phyloP scores from a whole-genome alignment of 129 eudicot genomes.

The Dittrichia graveolens region DNA sequence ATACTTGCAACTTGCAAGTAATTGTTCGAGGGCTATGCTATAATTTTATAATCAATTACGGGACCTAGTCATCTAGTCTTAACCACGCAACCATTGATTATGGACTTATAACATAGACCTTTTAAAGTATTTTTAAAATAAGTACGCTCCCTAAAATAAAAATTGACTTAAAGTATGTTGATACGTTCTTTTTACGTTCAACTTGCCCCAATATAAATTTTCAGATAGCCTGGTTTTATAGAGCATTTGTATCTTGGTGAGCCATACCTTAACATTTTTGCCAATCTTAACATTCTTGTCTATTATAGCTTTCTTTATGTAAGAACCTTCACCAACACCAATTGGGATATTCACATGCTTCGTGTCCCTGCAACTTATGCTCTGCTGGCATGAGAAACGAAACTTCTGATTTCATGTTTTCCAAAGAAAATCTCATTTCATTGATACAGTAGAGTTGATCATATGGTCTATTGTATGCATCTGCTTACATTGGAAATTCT shows the following conservation, averaged over 20 bases:
- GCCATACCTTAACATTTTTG: slow-evolving; percentile 76
- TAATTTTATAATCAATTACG: no score
- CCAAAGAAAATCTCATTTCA: not conserved
- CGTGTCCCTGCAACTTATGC: slow-evolving; percentile 24
- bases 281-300: slow-evolving; percentile 96
- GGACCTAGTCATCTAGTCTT: no score
- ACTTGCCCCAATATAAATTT: no score
- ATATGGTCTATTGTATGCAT: not conserved
- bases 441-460: slow-evolving; percentile 3
- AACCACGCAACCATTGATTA: no score
- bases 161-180: no score
- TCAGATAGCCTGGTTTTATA: no score
- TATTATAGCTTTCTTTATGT: slow-evolving; percentile 75
- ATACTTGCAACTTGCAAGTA: no score
- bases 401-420: not conserved
- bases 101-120: no score
- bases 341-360: slow-evolving; percentile 43
- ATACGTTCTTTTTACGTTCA: no score
- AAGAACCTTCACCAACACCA: slow-evolving; percentile 82
- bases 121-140: no score
- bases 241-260: not conserved
- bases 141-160: no score
- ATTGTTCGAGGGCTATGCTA: no score
- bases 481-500: not conserved
- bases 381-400: slow-evolving; percentile 30